Conservation (phyloP, 352 stramenopile species). For the Phytophthora hybrid region DNA sequence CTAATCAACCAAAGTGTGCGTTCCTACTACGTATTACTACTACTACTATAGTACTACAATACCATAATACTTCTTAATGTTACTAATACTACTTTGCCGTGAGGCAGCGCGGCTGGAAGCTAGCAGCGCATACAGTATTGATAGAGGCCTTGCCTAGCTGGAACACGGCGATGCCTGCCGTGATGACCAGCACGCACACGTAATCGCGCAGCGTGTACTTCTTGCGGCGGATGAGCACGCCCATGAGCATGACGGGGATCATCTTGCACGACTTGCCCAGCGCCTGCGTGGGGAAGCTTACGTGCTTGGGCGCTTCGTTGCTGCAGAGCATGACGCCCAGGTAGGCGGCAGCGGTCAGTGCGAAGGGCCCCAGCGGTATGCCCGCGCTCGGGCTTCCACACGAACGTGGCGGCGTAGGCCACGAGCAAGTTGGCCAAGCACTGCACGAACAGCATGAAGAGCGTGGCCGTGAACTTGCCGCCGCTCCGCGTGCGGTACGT, state of each 20-base stretch:
- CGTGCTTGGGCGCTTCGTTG: slow-evolving; percentile 93
- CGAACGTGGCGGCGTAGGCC: slow-evolving; percentile 84
- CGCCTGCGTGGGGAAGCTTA: slow-evolving; percentile 98
- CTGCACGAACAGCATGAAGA: slow-evolving; percentile 95
- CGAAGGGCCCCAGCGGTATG: slow-evolving; percentile 86
- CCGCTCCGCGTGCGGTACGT: slow-evolving; percentile 85
- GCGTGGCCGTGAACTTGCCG: slow-evolving; percentile 91
- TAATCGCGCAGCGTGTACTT: slow-evolving; percentile 92
- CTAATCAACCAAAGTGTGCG: too few species aligned
- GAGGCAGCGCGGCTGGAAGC: too few species aligned
- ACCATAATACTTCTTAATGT: too few species aligned
- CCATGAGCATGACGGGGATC: slow-evolving; percentile 97
- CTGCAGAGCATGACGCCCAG: slow-evolving; percentile 93
- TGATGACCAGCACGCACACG: slow-evolving; percentile 93
- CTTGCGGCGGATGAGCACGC: slow-evolving; percentile 92
- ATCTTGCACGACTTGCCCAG: slow-evolving; percentile 99
- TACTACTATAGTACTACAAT: too few species aligned
- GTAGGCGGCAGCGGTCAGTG: slow-evolving; percentile 89
- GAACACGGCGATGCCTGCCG: slow-evolving; percentile 90
- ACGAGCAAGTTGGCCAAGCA: slow-evolving; percentile 91
- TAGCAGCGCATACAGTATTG: too few species aligned
- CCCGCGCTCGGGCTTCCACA: slow-evolving; percentile 80
- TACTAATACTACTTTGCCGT: too few species aligned
- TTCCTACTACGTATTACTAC: too few species aligned
- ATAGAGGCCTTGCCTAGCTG: slow-evolving; percentile 85